Conservation (phyloP, 768 basidiomycete species). For the Russula griseocarnosa region DNA sequence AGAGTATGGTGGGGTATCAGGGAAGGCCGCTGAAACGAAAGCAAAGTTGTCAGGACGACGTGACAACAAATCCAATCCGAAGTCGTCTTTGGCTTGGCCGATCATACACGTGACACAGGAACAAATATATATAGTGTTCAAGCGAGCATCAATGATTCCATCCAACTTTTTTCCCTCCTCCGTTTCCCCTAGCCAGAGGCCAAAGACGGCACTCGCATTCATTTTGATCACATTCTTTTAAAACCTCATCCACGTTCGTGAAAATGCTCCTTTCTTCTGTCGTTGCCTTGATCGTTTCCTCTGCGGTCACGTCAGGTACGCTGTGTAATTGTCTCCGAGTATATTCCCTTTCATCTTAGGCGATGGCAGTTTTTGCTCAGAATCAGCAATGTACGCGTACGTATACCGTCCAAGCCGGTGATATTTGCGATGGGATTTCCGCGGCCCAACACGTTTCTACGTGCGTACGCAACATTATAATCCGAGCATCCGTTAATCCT, state of each 20-base stretch:
- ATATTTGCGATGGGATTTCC: conserved; percentile 68
- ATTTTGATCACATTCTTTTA: conserved; percentile 15
- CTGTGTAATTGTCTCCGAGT: not conserved
- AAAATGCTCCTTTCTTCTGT: conserved; percentile 6
- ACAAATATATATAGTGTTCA: not conserved
- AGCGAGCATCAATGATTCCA: not conserved
- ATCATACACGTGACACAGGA: too few relatives aligned
- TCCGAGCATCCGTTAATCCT: conserved; percentile 2
- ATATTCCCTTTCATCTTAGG: not conserved
- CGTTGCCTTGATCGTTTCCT: not conserved
- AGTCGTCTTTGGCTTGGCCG: too few relatives aligned
- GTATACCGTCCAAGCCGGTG: conserved; percentile 53
- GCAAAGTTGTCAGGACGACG: too few relatives aligned
- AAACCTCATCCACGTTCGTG: not conserved
- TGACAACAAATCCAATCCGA: too few relatives aligned
- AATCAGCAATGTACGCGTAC: conserved; percentile 49
- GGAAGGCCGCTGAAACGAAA: too few relatives aligned
- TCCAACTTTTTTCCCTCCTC: not conserved
- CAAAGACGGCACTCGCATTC: conserved; percentile 3
- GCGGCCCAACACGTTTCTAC: conserved; percentile 56
- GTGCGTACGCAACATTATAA: conserved; percentile 38
- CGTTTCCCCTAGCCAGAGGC: not conserved
- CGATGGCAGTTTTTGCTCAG: conserved; percentile 8
- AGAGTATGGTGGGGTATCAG: too few relatives aligned
- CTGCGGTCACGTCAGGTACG: conserved; percentile 7